Evolutionary conservation across 208 protist species (phyloP).

Genomic region (Polymyxa betae): DNA sequence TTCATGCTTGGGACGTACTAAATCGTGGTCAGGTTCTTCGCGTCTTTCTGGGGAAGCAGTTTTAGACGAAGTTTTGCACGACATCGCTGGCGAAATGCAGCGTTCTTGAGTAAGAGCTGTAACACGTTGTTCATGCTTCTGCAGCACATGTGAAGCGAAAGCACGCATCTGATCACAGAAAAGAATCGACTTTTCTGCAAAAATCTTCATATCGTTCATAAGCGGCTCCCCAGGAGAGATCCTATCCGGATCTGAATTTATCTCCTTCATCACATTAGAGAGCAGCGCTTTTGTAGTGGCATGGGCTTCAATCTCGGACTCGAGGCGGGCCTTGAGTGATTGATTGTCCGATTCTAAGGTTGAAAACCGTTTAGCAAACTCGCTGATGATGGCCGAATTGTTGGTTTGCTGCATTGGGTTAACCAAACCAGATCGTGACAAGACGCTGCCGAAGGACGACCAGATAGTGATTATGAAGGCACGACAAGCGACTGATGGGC

Average conservation of each 20-base stretch:
- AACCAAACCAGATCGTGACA: neutral
- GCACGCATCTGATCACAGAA: conserved; percentile 44
- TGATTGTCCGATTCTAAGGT: neutral
- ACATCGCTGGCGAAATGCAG: neutral
- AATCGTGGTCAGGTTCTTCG: neutral
- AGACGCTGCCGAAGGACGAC: too few species aligned
- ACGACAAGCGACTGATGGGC: too few species aligned
- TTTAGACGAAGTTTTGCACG: neutral
- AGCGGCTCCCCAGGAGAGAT: neutral
- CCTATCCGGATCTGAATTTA: neutral
- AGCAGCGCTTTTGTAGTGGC: neutral
- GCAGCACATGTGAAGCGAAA: conserved; percentile 18
- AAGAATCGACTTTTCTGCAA: conserved; percentile 15
- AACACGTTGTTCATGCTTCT: neutral
- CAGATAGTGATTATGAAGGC: too few species aligned
- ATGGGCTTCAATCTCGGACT: neutral
- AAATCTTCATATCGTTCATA: conserved; percentile 43
- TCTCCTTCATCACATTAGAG: neutral
- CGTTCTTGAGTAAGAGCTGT: neutral
- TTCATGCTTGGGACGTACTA: too few species aligned
- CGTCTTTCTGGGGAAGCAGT: neutral
- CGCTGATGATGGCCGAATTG: conserved; percentile 1
- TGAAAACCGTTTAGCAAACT: neutral
- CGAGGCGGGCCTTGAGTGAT: neutral
- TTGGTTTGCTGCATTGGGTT: neutral